These are phyloP conservation scores for Sphagnurus paluster DNA, from an alignment of 1,284 basidiomycete species.

Conservation along the genomic window DNA sequence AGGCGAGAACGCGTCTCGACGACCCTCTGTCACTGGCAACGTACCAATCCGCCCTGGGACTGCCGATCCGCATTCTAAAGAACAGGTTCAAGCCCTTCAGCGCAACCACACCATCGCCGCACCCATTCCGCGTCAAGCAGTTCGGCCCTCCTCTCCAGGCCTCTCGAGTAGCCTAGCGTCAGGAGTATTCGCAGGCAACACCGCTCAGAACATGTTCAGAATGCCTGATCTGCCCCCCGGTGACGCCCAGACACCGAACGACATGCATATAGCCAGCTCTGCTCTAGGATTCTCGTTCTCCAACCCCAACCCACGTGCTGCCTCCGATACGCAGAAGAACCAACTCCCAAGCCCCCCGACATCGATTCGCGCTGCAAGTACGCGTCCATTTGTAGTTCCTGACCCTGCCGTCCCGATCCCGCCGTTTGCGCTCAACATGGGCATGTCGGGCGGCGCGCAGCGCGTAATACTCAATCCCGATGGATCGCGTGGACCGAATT, in stretches of 20 bases:
- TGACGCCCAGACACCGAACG: constrained; percentile 10
- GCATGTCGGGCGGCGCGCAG: constrained; percentile 23
- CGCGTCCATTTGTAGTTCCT: constrained; percentile 2
- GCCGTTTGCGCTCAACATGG: constrained; percentile 17
- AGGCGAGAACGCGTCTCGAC: constrained; percentile 4
- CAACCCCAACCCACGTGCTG: constrained; percentile 9
- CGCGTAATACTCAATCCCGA: constrained; percentile 24
- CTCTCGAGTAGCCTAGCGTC: constrained; percentile 16
- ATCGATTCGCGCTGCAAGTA: constrained; percentile 8
- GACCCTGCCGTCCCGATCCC: constrained; percentile 1
- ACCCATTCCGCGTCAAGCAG: constrained; percentile 19
- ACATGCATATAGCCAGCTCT: constrained; percentile 20
- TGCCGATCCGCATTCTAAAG: constrained; percentile 13
- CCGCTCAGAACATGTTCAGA: constrained; percentile 3
- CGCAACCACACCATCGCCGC: constrained; percentile 14
- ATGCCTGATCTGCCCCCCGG: constrained; percentile 4
- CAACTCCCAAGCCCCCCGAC: constrained; percentile 22
- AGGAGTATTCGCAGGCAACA: constrained; percentile 8
- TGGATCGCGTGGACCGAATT: constrained; percentile 7
- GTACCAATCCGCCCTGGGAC: constrained; percentile 12
- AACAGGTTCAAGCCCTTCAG: constrained; percentile 1
- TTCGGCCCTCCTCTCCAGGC: constrained; percentile 11
- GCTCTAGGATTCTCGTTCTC: constrained; percentile 16
- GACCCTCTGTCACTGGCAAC: constrained; percentile 9
- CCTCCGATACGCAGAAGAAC: constrained; percentile 5